These are phyloP conservation scores for Rubroshorea leprosula DNA, from an alignment of 345 rosid species.

Conservation along the genomic window DNA sequence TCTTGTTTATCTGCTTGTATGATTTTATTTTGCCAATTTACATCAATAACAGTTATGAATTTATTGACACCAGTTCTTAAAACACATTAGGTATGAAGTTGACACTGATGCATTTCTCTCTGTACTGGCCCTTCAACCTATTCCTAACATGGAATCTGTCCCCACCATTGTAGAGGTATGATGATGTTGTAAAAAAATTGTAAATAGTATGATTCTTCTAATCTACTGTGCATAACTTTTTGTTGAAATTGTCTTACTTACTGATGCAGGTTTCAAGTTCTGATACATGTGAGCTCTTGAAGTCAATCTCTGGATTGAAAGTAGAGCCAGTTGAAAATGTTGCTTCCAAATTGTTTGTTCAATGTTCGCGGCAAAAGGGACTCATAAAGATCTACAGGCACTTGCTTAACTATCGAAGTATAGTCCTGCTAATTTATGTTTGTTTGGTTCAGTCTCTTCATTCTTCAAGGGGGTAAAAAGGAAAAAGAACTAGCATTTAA, in stretches of 20 bases:
- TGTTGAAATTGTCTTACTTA: conserved; percentile 12
- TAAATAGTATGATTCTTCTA: not conserved
- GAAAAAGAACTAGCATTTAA: too few relatives aligned
- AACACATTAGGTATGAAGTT: conserved; percentile 70
- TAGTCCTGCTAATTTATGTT: not conserved
- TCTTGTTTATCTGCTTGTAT: too few relatives aligned
- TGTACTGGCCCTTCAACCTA: conserved; percentile 89
- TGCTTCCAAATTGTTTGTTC: conserved; percentile 91
- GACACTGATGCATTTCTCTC: conserved; percentile 92
- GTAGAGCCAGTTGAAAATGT: conserved; percentile 88
- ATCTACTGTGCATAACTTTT: conserved; percentile 10
- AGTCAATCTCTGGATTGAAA: conserved; percentile 79
- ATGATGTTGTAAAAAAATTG: not conserved
- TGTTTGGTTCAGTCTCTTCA: too few relatives aligned
- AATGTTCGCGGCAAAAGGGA: conserved; percentile 91
- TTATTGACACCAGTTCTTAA: conserved; percentile 25
- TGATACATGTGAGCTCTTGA: conserved; percentile 75
- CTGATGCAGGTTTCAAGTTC: conserved; percentile 66
- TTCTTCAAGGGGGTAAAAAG: too few relatives aligned
- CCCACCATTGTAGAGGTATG: conserved; percentile 95
- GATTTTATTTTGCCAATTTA: too few relatives aligned
- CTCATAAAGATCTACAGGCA: conserved; percentile 91
- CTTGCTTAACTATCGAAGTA: conserved; percentile 92
- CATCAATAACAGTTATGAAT: too few relatives aligned
- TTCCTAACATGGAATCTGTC: conserved; percentile 58